Evolutionary conservation across 768 basidiomycete genomes (phyloP).

Genomic region (Imleria badia): DNA sequence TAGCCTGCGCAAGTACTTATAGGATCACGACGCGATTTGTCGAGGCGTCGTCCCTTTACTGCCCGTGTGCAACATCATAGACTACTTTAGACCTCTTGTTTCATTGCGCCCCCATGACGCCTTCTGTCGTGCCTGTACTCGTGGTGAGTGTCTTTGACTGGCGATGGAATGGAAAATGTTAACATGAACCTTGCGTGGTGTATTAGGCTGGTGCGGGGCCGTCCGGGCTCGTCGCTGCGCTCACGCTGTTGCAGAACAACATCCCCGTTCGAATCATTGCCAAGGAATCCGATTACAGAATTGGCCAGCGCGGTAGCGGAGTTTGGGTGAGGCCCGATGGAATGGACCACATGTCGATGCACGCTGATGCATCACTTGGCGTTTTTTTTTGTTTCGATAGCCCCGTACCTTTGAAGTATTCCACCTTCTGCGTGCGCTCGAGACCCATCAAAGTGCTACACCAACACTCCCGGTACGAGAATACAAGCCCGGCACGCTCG

Average conservation of each 20-base stretch:
- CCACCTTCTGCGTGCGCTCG: slow-evolving; percentile 38
- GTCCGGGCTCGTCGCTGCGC: slow-evolving; percentile 32
- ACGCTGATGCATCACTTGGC: background rate
- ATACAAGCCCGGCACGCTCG: slow-evolving; percentile 31
- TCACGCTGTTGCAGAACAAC: slow-evolving; percentile 40
- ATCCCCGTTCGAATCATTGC: slow-evolving; percentile 53
- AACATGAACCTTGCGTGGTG: background rate
- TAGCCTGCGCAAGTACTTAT: background rate
- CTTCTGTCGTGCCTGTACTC: slow-evolving; percentile 18
- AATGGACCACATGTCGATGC: background rate
- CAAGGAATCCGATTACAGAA: slow-evolving; percentile 36
- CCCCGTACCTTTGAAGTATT: slow-evolving; percentile 45
- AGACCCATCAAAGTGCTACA: slow-evolving; percentile 36
- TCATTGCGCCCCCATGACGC: slow-evolving; percentile 2
- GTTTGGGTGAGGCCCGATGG: slow-evolving; percentile 34
- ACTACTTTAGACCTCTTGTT: background rate
- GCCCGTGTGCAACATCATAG: background rate
- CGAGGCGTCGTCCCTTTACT: background rate
- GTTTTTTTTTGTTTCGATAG: background rate
- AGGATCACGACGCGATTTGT: too few species aligned
- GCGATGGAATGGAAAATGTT: background rate
- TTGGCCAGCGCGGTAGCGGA: slow-evolving; percentile 40
- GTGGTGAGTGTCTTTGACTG: slow-evolving; percentile 11
- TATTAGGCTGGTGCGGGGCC: slow-evolving; percentile 30
- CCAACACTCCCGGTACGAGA: slow-evolving; percentile 29